Evolutionary conservation across 352 stramenopile genomes (phyloP).

Genomic region (Pythium oligandrum): DNA sequence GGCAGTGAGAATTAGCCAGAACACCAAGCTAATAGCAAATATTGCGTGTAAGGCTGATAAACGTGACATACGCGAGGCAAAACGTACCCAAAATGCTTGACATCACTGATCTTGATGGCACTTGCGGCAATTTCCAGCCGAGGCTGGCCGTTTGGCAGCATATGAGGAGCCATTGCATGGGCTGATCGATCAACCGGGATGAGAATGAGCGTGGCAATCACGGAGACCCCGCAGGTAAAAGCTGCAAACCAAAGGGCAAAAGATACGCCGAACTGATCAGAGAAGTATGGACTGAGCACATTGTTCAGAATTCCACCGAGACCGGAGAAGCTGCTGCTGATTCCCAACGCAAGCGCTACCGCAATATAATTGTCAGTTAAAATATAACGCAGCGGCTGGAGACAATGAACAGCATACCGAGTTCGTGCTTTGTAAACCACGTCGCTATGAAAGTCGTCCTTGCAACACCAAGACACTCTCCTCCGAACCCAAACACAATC

Average conservation of each 20-base stretch:
- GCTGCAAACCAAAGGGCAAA: conserved; percentile 66
- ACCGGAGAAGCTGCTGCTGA: conserved; percentile 63
- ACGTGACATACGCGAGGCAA: too few relatives aligned
- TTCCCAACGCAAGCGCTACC: conserved; percentile 73
- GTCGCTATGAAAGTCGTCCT: conserved; percentile 62
- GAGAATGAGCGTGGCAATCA: conserved; percentile 45
- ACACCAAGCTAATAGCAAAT: conserved; percentile 22
- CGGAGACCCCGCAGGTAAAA: conserved; percentile 34
- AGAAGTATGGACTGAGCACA: conserved; percentile 58
- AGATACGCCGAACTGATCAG: conserved; percentile 39
- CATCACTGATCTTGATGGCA: conserved; percentile 27
- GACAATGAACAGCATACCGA: conserved; percentile 25
- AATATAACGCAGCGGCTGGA: neutral
- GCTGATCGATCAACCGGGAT: conserved; percentile 42
- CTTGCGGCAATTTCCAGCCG: conserved; percentile 6
- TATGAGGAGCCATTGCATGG: conserved; percentile 14
- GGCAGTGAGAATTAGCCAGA: conserved; percentile 66
- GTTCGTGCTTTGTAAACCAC: conserved; percentile 81
- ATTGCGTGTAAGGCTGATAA: too few relatives aligned
- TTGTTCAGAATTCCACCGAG: conserved; percentile 83
- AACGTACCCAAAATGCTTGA: conserved; percentile 38
- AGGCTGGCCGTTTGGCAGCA: conserved; percentile 30
- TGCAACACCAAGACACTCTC: conserved; percentile 74
- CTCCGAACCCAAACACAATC: conserved; percentile 80
- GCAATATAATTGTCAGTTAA: neutral